phyloP scores from a whole-genome alignment of 495 filamentous ascomycete genomes.

The Aspergillus olivimuriae region DNA sequence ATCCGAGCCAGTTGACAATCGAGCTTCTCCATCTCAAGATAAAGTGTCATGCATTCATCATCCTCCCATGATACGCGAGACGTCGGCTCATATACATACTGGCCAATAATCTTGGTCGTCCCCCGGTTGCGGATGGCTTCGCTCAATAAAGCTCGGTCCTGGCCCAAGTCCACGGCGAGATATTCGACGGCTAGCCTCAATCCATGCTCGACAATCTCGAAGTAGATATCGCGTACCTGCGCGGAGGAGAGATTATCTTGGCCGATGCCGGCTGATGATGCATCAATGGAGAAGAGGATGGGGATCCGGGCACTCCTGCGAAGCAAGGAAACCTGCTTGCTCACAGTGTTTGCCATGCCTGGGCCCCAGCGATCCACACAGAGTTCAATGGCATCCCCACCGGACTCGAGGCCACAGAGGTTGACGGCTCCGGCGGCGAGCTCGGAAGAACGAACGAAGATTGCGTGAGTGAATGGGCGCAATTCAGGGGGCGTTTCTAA shows the following conservation, averaged over 20 bases:
- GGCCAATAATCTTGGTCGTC: constrained; percentile 68
- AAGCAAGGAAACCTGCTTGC: constrained; percentile 40
- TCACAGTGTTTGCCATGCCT: constrained; percentile 36
- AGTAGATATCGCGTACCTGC: constrained; percentile 19
- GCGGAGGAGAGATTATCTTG: constrained; percentile 13
- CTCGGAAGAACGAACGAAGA: constrained; percentile 57
- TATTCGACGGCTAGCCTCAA: constrained; percentile 71
- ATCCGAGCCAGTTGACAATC: constrained; percentile 69
- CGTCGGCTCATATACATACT: constrained; percentile 47
- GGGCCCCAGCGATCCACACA: constrained; percentile 58
- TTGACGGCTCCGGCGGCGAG: constrained; percentile 48
- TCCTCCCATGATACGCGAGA: constrained; percentile 56
- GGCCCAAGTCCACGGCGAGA: constrained; percentile 57
- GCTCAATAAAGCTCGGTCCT: constrained; percentile 35
- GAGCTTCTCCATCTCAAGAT: constrained; percentile 50
- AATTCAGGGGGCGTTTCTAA: constrained; percentile 60
- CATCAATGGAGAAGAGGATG: constrained; percentile 63
- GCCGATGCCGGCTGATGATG: constrained; percentile 34
- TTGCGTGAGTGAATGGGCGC: constrained; percentile 58
- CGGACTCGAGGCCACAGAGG: constrained; percentile 58
- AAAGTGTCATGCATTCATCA: constrained; percentile 47
- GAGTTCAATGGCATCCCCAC: constrained; percentile 66
- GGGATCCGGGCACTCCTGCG: constrained; percentile 56
- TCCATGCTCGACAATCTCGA: constrained; percentile 54
- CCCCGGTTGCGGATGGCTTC: constrained; percentile 50